A percentile compares a stretch with the other conserved stretches of the same genome.
Evolutionary conservation across 2,329 filamentous ascomycete species (phyloP).

Genomic region (Juglanconis juglandina): DNA sequence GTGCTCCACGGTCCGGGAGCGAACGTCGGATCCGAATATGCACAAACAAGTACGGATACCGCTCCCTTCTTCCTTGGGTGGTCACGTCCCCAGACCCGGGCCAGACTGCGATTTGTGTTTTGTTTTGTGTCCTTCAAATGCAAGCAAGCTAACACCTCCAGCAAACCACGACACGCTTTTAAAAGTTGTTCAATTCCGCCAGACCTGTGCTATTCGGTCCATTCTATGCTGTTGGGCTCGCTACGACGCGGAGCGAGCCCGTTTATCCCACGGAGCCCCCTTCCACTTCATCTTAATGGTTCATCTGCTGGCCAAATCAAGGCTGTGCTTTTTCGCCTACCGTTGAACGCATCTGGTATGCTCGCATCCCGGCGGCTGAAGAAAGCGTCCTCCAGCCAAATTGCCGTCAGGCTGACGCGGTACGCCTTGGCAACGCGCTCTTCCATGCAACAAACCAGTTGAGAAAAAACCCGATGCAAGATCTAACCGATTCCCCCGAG

Average conservation of each 20-base stretch:
- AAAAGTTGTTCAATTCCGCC: slow-evolving; percentile 5
- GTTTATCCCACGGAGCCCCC: neutral
- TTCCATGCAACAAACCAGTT: neutral
- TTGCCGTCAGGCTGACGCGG: neutral
- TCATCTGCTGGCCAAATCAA: neutral
- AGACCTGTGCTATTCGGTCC: slow-evolving; percentile 8
- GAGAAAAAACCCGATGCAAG: slow-evolving; percentile 5
- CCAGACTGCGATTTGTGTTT: too few relatives aligned
- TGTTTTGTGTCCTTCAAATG: neutral
- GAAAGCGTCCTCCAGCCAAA: neutral
- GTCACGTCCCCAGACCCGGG: too few relatives aligned
- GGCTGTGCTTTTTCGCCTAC: neutral
- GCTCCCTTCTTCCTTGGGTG: too few relatives aligned
- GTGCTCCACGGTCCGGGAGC: neutral
- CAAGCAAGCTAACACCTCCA: neutral
- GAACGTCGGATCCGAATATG: neutral
- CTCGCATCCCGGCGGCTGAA: neutral
- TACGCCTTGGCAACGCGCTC: neutral
- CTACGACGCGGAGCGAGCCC: slow-evolving; percentile 1
- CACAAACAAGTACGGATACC: too few relatives aligned
- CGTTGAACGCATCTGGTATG: neutral
- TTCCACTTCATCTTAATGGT: neutral
- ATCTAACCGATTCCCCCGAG: slow-evolving; percentile 4
- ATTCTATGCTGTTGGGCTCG: slow-evolving; percentile 13
- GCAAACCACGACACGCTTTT: neutral